These are phyloP conservation scores for Cryptomeria japonica DNA, from an alignment of 75 land plant species.

Conservation along the genomic window DNA sequence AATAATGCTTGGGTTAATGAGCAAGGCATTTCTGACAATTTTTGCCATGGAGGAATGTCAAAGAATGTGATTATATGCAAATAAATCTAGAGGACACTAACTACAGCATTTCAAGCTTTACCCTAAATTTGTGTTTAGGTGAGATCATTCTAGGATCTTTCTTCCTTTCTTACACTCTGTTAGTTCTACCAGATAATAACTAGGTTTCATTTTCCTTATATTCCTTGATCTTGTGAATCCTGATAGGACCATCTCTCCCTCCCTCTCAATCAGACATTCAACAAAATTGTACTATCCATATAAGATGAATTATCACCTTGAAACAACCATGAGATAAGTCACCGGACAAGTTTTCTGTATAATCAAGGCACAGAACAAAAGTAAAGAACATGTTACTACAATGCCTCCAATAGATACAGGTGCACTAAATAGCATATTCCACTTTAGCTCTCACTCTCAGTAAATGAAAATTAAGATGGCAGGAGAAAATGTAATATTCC, in stretches of 20 bases:
- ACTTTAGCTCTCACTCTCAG: not conserved
- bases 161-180: not conserved
- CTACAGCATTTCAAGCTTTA: not conserved
- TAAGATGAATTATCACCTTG: not conserved
- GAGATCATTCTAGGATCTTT: not conserved
- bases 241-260: not conserved
- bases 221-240: not conserved
- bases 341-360: not conserved
- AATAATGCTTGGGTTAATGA: not conserved
- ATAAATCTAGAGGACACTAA: not conserved
- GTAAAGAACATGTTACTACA: not conserved
- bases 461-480: not conserved
- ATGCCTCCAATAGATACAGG: not conserved
- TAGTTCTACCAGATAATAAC: not conserved
- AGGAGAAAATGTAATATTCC: not conserved
- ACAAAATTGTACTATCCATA: not conserved
- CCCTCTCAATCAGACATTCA: not conserved
- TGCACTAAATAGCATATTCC: not conserved
- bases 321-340: not conserved
- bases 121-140: not conserved
- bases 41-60: not conserved
- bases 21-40: not conserved
- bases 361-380: not conserved
- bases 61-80: not conserved
- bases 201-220: not conserved